Evolutionary conservation across 1,139 yeast species (phyloP).

Genomic region (Pneumocystis wakefieldiae): DNA sequence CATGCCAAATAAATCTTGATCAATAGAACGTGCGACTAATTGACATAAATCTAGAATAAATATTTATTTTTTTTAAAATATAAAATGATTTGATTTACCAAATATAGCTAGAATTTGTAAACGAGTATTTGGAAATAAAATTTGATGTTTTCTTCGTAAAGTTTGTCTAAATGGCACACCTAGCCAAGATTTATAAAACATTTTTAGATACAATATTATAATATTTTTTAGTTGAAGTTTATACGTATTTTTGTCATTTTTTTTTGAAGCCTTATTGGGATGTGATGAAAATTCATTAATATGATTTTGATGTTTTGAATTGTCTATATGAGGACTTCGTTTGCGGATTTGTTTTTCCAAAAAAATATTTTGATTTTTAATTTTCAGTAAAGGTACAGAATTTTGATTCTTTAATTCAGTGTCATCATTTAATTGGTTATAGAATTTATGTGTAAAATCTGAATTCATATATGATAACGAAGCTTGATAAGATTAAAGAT

Average conservation of each 20-base stretch:
- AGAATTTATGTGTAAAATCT: constrained; percentile 5
- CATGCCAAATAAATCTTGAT: constrained; percentile 27
- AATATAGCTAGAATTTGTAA: constrained; percentile 20
- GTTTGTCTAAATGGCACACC: constrained; percentile 23
- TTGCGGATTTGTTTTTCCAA: background rate
- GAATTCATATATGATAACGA: constrained; percentile 5
- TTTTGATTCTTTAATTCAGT: background rate
- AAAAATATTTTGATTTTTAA: constrained; percentile 1
- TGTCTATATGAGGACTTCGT: background rate
- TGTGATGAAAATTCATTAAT: background rate
- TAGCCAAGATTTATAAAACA: constrained; percentile 12
- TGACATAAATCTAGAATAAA: constrained; percentile 16
- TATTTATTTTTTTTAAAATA: background rate
- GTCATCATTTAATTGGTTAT: constrained; percentile 3
- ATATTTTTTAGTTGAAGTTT: background rate
- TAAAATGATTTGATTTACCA: background rate
- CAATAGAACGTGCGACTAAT: constrained; percentile 20
- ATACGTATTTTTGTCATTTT: background rate
- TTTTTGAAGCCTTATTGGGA: background rate
- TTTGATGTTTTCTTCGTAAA: constrained; percentile 19
- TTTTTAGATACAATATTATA: background rate
- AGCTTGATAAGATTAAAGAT: constrained; percentile 3
- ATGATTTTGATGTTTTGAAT: background rate
- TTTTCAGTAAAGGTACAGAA: background rate
- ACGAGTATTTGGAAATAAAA: constrained; percentile 20